Conservation (phyloP, 495 filamentous ascomycete species). For the Podospora australis region DNA sequence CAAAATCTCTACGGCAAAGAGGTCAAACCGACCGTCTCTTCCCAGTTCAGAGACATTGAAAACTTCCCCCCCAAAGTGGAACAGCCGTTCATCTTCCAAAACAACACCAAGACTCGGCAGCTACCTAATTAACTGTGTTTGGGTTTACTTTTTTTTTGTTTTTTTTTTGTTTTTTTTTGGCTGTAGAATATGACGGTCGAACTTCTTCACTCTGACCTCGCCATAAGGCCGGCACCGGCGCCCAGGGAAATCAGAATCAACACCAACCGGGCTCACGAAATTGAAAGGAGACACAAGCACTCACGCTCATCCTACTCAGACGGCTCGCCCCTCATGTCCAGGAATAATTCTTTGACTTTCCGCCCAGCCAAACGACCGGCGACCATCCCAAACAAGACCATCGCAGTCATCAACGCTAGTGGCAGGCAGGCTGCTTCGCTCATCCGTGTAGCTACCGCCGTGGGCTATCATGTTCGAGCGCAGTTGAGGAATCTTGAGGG, state of each 20-base stretch:
- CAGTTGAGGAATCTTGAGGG: conserved; percentile 79
- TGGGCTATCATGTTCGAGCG: conserved; percentile 84
- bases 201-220: conserved; percentile 34
- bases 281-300: conserved; percentile 41
- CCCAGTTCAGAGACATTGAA: neutral
- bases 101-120: no score
- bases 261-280: conserved; percentile 23
- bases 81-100: no score
- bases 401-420: conserved; percentile 87
- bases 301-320: conserved; percentile 49
- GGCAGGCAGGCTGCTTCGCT: conserved; percentile 91
- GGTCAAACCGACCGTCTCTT: neutral
- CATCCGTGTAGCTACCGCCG: conserved; percentile 83
- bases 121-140: no score
- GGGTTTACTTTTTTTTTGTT: neutral
- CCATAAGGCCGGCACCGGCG: conserved; percentile 33
- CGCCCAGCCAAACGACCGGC: conserved; percentile 47
- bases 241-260: conserved; percentile 29
- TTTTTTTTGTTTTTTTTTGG: neutral
- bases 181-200: conserved; percentile 1
- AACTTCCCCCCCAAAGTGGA: neutral
- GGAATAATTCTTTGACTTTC: conserved; percentile 43
- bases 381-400: conserved; percentile 60
- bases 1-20: conserved; percentile 3
- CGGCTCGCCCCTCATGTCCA: conserved; percentile 40